These are phyloP conservation scores for Daldinia grandis DNA, from an alignment of 495 filamentous ascomycete species.

Conservation along the genomic window DNA sequence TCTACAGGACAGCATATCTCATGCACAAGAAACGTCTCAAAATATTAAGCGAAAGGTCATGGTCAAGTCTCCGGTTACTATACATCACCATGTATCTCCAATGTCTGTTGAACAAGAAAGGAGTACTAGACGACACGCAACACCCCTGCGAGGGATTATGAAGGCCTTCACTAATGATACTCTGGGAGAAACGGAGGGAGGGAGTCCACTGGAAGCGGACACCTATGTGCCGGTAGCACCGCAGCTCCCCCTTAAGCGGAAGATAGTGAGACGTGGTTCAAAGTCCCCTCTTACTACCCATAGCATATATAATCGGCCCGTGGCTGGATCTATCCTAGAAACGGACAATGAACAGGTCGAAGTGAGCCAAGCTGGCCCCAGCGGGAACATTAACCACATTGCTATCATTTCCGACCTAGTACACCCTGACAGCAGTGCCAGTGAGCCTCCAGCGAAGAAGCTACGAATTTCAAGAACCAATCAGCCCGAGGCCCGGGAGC, in stretches of 20 bases:
- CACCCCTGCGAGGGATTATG: constrained; percentile 51
- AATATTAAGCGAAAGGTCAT: constrained; percentile 46
- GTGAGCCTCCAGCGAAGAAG: constrained; percentile 11
- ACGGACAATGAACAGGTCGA: background rate
- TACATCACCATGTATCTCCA: constrained; percentile 34
- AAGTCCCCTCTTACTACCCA: constrained; percentile 28
- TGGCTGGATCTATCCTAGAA: constrained; percentile 28
- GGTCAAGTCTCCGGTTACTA: constrained; percentile 49
- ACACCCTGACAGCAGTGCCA: background rate
- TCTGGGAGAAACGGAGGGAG: constrained; percentile 10
- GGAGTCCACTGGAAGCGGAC: background rate
- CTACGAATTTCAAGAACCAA: background rate
- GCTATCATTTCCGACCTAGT: background rate
- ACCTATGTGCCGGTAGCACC: background rate
- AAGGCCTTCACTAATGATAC: constrained; percentile 41
- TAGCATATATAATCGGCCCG: constrained; percentile 45
- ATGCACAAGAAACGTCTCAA: constrained; percentile 4
- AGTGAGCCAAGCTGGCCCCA: background rate
- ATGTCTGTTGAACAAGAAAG: constrained; percentile 54
- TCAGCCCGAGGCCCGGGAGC: background rate
- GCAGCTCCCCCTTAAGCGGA: constrained; percentile 19
- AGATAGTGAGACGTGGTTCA: constrained; percentile 29
- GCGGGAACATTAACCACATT: background rate
- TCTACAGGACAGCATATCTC: background rate
- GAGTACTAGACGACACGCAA: constrained; percentile 41